Percentiles rank a stretch among this genome's conserved stretches.
Evolutionary conservation across 768 basidiomycete genomes (phyloP).

Genomic region (Lactarius quietus): DNA sequence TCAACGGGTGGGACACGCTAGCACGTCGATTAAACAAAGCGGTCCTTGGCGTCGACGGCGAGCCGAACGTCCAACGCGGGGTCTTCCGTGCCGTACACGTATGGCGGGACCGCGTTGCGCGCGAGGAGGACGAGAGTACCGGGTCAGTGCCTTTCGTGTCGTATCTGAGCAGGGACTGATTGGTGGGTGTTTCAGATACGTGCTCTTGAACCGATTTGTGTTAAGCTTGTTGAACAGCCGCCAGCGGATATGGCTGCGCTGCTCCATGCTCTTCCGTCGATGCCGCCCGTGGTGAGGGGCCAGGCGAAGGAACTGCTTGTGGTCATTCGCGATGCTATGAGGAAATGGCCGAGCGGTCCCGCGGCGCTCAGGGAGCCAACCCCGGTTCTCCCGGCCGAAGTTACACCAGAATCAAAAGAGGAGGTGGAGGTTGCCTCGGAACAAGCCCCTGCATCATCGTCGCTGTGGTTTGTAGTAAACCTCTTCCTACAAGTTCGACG

Average conservation of each 20-base stretch:
- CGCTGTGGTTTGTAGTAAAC: constrained; percentile 12
- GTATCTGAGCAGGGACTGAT: too few species aligned
- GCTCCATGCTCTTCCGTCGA: constrained; percentile 53
- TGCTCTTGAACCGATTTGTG: too few species aligned
- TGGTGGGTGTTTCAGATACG: too few species aligned
- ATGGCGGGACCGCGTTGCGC: too few species aligned
- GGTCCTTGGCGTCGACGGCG: too few species aligned
- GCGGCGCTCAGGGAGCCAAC: not conserved
- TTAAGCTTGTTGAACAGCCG: constrained; percentile 63
- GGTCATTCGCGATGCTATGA: constrained; percentile 52
- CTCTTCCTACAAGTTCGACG: constrained; percentile 16
- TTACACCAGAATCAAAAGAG: not conserved
- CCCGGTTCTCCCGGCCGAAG: not conserved
- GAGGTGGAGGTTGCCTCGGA: constrained; percentile 17
- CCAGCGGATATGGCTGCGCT: constrained; percentile 64
- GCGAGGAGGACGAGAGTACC: too few species aligned
- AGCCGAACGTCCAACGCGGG: too few species aligned
- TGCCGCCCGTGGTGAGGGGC: constrained; percentile 61
- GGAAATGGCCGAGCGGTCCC: constrained; percentile 25
- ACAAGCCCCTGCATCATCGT: not conserved
- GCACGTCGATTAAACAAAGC: too few species aligned
- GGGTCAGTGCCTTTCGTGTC: too few species aligned
- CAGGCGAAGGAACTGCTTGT: constrained; percentile 62
- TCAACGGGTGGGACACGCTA: too few species aligned
- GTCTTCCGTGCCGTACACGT: too few species aligned